Base-by-base conservation (phyloP, 345 rosid species). In the Citropsis articulata region DNA sequence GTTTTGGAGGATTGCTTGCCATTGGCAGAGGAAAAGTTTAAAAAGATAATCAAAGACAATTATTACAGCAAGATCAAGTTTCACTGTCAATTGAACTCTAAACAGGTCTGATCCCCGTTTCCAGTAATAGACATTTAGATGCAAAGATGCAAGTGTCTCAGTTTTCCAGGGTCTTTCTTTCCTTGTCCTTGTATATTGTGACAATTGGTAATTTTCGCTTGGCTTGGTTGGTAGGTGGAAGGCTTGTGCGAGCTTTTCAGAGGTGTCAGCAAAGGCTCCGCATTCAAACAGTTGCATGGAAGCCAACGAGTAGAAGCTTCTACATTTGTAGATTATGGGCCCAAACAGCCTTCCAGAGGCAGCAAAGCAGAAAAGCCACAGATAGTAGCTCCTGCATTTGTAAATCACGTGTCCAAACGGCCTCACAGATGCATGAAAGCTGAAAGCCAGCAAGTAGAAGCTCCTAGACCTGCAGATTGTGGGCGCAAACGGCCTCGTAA, bases 61-160 rank as follows among this genome's bases (percentile, higher is more conserved):
- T 83, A 77, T 64, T 80, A 77, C 75, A 13, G 27, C 67, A 83
- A 74, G 70, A 77, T 77, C 70, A 80, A 80, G 77, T 83, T 80
- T 21, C 30, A 77, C 50, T 53, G 77, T 69, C 81, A 80, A 65
- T 66, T 83, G 72, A 80, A 81, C 22, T 42, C 50, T 28, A 66
- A 69, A 25, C 81, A 83, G 86, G 81, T 80, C 53, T 73, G 65
- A 30, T 66, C 19, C 19, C 45, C 62, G 2, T 82, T 62, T 73
- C 35, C 18, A 40, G n/a, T 25, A 24, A 55, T 60, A 19, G 35
- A 33, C 56, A 66, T 21, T 5, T 27, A 21, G 65, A 40, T 40
- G 10, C 6, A 45, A 45, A 75, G 30, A 45, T 48, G 62, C 62
- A 60, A 68, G 60, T 25, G 60, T 55, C 74, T 66, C 10, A 6